These are phyloP conservation scores for Capronia americana DNA, from an alignment of 2,329 filamentous ascomycete species.

Conservation along the genomic window DNA sequence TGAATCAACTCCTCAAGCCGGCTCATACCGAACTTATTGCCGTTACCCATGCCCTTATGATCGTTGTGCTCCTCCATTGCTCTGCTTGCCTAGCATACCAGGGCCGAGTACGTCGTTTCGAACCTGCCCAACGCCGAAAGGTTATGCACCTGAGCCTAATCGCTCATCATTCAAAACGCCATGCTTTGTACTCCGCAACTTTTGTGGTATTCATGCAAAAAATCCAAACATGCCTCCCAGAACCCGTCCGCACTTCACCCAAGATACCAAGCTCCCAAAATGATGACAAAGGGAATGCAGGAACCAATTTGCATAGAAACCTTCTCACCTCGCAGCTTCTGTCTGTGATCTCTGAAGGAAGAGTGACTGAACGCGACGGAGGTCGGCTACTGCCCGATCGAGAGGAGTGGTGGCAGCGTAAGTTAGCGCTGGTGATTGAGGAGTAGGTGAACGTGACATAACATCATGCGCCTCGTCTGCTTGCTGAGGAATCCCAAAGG, in stretches of 20 bases:
- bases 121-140: not conserved
- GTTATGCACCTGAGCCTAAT: not conserved
- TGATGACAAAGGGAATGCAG: not conserved
- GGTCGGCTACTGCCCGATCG: slow-evolving; percentile 28
- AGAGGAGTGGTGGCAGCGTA: slow-evolving; percentile 22
- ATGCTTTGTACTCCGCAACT: slow-evolving; percentile 2
- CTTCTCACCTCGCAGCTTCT: slow-evolving; percentile 32
- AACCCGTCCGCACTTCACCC: not conserved
- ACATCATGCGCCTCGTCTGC: not conserved
- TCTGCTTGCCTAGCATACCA: not conserved
- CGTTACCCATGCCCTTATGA: not conserved
- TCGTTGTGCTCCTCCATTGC: not conserved
- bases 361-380: slow-evolving; percentile 22
- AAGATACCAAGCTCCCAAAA: not conserved
- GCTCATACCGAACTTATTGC: not conserved
- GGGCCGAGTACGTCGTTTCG: not conserved
- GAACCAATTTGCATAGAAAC: not conserved
- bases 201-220: slow-evolving; percentile 1
- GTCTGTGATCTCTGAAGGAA: slow-evolving; percentile 31
- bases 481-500: slow-evolving; percentile 6
- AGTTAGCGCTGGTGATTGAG: not conserved
- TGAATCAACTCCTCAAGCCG: not conserved
- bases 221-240: slow-evolving; percentile 4
- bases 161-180: not conserved
- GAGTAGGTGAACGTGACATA: slow-evolving; percentile 16